Conservation (phyloP, 2,329 filamentous ascomycete genomes). For the Trichoderma sp. region DNA sequence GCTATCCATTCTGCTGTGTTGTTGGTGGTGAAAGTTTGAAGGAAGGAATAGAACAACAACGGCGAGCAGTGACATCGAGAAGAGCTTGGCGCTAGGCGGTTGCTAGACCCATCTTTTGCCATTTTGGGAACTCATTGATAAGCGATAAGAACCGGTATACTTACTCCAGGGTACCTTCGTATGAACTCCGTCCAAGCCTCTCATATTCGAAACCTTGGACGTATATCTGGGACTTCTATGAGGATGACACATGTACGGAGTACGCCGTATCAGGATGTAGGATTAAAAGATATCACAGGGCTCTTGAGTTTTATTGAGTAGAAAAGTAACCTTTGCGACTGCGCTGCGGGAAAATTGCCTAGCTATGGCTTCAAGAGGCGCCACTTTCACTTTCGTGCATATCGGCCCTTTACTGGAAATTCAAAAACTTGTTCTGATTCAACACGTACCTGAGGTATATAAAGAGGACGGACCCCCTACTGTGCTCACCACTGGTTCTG, state of each 20-base stretch:
- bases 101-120: background rate
- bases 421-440: background rate
- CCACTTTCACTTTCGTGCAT: background rate
- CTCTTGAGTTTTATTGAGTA: background rate
- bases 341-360: background rate
- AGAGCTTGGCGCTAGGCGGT: background rate
- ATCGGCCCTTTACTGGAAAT: background rate
- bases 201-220: background rate
- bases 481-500: background rate
- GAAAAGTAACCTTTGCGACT: background rate
- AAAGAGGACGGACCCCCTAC: background rate
- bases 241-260: background rate
- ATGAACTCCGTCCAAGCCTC: background rate
- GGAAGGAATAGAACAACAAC: background rate
- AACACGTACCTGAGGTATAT: background rate
- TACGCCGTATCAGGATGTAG: background rate
- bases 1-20: background rate
- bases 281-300: background rate
- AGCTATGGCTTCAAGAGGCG: background rate
- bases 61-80: background rate
- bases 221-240: background rate
- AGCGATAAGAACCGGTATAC: background rate
- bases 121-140: background rate
- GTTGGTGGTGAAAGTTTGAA: background rate
- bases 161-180: background rate